Conservation (phyloP, 352 stramenopile species). For the Phytopythium aichiense region DNA sequence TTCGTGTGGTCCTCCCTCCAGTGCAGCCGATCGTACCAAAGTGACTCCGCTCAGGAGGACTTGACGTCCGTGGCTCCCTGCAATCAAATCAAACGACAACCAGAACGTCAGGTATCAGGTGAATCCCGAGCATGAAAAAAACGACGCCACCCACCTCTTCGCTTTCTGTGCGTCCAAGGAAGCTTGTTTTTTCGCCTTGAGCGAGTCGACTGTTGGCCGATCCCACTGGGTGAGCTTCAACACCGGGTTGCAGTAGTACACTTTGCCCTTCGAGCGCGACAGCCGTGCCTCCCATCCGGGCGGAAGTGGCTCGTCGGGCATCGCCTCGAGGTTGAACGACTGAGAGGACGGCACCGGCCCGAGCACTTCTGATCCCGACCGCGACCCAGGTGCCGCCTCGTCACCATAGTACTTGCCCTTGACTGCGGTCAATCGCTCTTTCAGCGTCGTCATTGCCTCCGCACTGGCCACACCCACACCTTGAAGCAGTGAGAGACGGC, state of each 20-base stretch:
- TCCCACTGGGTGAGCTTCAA: slow-evolving; percentile 81
- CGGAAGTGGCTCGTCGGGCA: slow-evolving; percentile 52
- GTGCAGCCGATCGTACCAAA: background rate
- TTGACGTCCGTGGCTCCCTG: background rate
- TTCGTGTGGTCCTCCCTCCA: background rate
- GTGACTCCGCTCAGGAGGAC: slow-evolving; percentile 5
- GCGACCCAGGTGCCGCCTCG: slow-evolving; percentile 10
- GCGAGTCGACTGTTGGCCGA: slow-evolving; percentile 59
- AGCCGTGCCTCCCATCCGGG: slow-evolving; percentile 74
- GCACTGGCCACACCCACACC: slow-evolving; percentile 46
- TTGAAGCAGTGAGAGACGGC: slow-evolving; percentile 61
- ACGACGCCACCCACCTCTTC: slow-evolving; percentile 17
- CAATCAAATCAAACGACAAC: background rate
- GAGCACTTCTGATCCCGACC: slow-evolving; percentile 6
- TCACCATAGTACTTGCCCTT: slow-evolving; percentile 84
- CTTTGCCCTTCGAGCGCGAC: slow-evolving; percentile 81
- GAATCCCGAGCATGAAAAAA: background rate
- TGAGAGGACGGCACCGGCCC: slow-evolving; percentile 20
- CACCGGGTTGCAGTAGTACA: slow-evolving; percentile 82
- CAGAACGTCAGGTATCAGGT: background rate
- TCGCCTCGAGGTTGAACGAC: slow-evolving; percentile 65
- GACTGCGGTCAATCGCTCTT: slow-evolving; percentile 62
- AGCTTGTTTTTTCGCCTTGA: slow-evolving; percentile 57
- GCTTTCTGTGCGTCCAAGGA: slow-evolving; percentile 33
- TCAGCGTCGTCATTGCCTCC: slow-evolving; percentile 70